Base-by-base conservation (phyloP, 1,284 basidiomycete species). In the Cronartium quercuum region DNA sequence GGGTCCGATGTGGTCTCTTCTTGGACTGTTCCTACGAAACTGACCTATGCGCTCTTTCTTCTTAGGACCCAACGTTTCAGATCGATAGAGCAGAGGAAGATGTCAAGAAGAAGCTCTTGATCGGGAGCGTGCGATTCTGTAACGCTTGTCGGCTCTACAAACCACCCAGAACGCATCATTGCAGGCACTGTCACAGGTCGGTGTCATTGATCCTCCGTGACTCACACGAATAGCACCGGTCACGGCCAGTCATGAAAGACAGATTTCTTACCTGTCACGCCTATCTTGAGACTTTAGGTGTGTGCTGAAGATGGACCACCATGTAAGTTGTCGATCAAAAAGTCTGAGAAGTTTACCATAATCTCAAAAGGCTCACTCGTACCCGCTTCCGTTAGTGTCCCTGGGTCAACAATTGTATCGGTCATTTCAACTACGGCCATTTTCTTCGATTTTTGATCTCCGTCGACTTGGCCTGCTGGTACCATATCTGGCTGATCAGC, bases 1-100 rank as follows among this genome's bases (percentile, higher is more conserved):
- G 91, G 91, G 93, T 92, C 73, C 77, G 88, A 83, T 34, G 29
- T 55, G 29, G 29, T 29, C 29, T 29, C 63, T 47, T 41, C 38
- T 34, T 65, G 35, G 7, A 37, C 4, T 29, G 37, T 21, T 10
- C 58, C 57, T 65, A 62, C 35, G 58, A 57, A 42, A 13, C 0
- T 15, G 3, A 13, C 34, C 9, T 35, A 24, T 55, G 24, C 18
- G 41, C n/a, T 10, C 18, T 67, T 29, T n/a, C 13, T 67, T 18
- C n/a, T 38, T 24, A 75, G 71, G 57, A 67, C 60, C 71, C 71
- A 5, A 18, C 58, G n/a, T 9, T 2, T 15, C 18, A 55, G 18
- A 66, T 75, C 37, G 70, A 65, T 12, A 13, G 57, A 34, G 13
- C 58, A 29, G 66, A 61, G 29, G 29, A 65, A 15, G 76, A 68